Evolutionary conservation across 768 basidiomycete species (phyloP).

Genomic region (Agrocybe chaxingu): DNA sequence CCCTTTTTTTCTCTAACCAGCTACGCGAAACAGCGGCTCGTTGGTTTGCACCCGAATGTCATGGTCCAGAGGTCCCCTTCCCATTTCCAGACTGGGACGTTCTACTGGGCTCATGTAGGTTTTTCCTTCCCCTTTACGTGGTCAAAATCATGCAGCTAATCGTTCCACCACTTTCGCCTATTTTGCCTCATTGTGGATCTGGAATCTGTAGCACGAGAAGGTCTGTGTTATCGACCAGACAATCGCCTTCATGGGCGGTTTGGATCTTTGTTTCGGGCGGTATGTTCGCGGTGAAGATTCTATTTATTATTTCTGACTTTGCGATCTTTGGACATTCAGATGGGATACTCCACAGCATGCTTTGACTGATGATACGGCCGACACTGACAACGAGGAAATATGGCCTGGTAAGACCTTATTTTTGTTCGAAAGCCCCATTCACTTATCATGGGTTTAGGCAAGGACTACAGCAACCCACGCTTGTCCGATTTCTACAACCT

Average conservation of each 20-base stretch:
- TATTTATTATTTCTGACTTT: neutral
- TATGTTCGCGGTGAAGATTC: constrained; percentile 17
- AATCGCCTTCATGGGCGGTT: constrained; percentile 96
- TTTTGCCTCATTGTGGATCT: neutral
- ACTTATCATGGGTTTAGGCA: constrained; percentile 48
- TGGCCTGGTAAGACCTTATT: constrained; percentile 68
- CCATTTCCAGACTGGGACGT: constrained; percentile 95
- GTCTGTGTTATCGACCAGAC: constrained; percentile 95
- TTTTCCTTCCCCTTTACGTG: neutral
- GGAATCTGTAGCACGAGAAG: constrained; percentile 79
- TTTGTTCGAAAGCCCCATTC: neutral
- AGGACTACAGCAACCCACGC: constrained; percentile 93
- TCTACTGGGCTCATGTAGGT: constrained; percentile 97
- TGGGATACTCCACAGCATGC: constrained; percentile 98
- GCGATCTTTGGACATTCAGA: constrained; percentile 30
- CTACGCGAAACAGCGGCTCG: constrained; percentile 84
- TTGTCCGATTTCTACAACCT: constrained; percentile 82
- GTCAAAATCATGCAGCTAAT: constrained; percentile 5
- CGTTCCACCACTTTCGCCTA: neutral
- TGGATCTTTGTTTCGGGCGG: constrained; percentile 93
- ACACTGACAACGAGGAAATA: constrained; percentile 60
- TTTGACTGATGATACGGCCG: constrained; percentile 79
- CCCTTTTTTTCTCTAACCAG: constrained; percentile 27
- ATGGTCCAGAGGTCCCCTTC: constrained; percentile 97
- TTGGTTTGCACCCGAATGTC: constrained; percentile 83